Conservation (phyloP, 1,284 basidiomycete species). For the Puccinia brachypodii region DNA sequence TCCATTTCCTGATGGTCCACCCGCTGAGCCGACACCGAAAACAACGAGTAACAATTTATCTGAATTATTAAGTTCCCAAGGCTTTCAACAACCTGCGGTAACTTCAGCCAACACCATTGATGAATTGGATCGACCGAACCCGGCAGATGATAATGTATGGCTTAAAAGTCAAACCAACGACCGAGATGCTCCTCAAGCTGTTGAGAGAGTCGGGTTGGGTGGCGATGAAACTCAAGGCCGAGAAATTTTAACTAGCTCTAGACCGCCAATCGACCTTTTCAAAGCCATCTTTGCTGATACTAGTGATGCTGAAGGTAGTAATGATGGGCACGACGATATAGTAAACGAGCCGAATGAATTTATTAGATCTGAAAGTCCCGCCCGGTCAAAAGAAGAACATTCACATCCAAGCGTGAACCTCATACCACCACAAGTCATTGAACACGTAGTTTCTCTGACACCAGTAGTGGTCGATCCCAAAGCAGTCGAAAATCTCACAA, state of each 20-base stretch:
- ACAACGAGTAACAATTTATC: conserved; percentile 52
- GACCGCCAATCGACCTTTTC: conserved; percentile 87
- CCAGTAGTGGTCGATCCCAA: conserved; percentile 42
- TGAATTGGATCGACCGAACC: conserved; percentile 62
- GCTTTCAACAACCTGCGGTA: conserved; percentile 37
- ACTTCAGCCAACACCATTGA: background rate
- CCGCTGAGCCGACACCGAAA: conserved; percentile 51
- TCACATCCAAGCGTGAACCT: background rate
- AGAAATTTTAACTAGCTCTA: conserved; percentile 80
- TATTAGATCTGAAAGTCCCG: background rate
- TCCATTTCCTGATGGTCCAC: conserved; percentile 65
- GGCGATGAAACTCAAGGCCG: conserved; percentile 82
- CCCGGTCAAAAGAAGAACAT: conserved; percentile 1
- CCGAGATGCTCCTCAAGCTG: conserved; percentile 13
- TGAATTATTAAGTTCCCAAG: conserved; percentile 50
- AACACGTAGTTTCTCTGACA: conserved; percentile 17
- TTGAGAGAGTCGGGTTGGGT: conserved; percentile 71
- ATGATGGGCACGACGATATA: conserved; percentile 14
- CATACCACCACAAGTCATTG: background rate
- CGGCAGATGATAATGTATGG: conserved; percentile 13
- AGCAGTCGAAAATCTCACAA: conserved; percentile 28
- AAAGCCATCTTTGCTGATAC: conserved; percentile 64
- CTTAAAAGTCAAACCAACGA: conserved; percentile 1
- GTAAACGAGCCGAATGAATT: background rate
- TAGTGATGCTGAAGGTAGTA: conserved; percentile 13